phyloP scores from a whole-genome alignment of 192 early-diverging fungal species.

The Backusella luteola region DNA sequence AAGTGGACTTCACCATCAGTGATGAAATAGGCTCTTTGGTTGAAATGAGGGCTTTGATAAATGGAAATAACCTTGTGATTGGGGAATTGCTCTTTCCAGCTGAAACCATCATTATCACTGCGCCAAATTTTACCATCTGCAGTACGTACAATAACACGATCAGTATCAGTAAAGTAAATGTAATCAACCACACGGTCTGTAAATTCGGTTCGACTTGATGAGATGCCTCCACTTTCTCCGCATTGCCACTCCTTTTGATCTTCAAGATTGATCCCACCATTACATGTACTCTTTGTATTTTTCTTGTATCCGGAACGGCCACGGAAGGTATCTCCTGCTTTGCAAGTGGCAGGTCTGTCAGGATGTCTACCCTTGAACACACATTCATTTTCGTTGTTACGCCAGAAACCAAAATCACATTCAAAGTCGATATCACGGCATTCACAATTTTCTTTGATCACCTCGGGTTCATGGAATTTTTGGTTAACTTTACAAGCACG shows the following conservation, averaged over 20 bases:
- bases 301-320: slow-evolving; percentile 84
- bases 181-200: slow-evolving; percentile 34
- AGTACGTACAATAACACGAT: slow-evolving; percentile 51
- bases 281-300: slow-evolving; percentile 71
- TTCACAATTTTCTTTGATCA: slow-evolving; percentile 56
- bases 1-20: slow-evolving; percentile 46
- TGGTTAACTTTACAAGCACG: slow-evolving; percentile 69
- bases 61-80: slow-evolving; percentile 46
- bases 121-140: slow-evolving; percentile 45
- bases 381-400: slow-evolving; percentile 65
- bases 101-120: slow-evolving; percentile 64
- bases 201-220: slow-evolving; percentile 23
- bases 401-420: slow-evolving; percentile 87
- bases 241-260: slow-evolving; percentile 67
- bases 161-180: slow-evolving; percentile 39
- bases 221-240: slow-evolving; percentile 43
- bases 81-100: slow-evolving; percentile 47
- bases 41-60: slow-evolving; percentile 62
- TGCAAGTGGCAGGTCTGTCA: slow-evolving; percentile 69
- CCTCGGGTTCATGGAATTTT: slow-evolving; percentile 55
- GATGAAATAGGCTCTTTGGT: slow-evolving; percentile 60
- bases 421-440: slow-evolving; percentile 83
- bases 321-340: slow-evolving; percentile 58
- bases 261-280: slow-evolving; percentile 65
- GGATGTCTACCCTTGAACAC: slow-evolving; percentile 71